A percentile compares a stretch with the other conserved stretches of the same genome.
These are phyloP conservation scores for Pilaira anomala DNA, from an alignment of 192 early-diverging fungal species.

Conservation along the genomic window DNA sequence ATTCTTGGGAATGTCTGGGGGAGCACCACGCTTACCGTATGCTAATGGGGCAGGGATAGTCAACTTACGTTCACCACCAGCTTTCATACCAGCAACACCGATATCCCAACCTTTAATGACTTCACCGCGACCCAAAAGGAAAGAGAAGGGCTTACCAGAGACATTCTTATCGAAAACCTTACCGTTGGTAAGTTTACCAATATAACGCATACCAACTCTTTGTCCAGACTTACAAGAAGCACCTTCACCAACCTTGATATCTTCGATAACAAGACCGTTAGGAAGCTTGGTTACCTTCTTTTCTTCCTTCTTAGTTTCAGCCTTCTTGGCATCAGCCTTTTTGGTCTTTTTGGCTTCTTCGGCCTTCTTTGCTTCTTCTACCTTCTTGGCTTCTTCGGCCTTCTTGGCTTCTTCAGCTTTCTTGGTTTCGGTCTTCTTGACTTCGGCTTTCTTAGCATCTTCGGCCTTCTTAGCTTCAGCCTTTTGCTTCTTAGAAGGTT, in stretches of 20 bases:
- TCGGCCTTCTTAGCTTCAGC: slow-evolving; percentile 16
- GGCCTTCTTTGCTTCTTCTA: slow-evolving; percentile 33
- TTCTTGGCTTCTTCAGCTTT: slow-evolving; percentile 5
- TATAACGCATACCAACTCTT: slow-evolving; percentile 83
- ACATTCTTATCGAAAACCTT: slow-evolving; percentile 96
- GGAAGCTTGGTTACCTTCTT: slow-evolving; percentile 55
- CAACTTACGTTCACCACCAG: slow-evolving; percentile 87
- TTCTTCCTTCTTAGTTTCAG: slow-evolving; percentile 43
- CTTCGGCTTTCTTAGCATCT: slow-evolving; percentile 20
- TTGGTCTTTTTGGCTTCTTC: slow-evolving; percentile 34
- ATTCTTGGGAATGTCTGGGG: slow-evolving; percentile 90
- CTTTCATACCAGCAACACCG: slow-evolving; percentile 86
- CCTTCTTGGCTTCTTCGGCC: slow-evolving; percentile 17
- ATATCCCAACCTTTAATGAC: slow-evolving; percentile 98
- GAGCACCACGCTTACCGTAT: slow-evolving; percentile 79
- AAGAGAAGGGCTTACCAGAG: slow-evolving; percentile 85
- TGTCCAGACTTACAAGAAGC: slow-evolving; percentile 46
- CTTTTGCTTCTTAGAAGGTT: not conserved
- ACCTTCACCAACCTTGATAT: slow-evolving; percentile 52
- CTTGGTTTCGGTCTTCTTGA: slow-evolving; percentile 18
- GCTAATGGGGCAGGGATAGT: slow-evolving; percentile 80
- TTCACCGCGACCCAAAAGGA: slow-evolving; percentile 83
- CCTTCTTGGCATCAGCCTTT: slow-evolving; percentile 39
- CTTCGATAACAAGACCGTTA: slow-evolving; percentile 83
- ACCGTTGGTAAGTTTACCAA: slow-evolving; percentile 88